Percentiles rank a stretch among this genome's conserved stretches.
Conservation (phyloP, 768 basidiomycete genomes). For the Mycena floridula region DNA sequence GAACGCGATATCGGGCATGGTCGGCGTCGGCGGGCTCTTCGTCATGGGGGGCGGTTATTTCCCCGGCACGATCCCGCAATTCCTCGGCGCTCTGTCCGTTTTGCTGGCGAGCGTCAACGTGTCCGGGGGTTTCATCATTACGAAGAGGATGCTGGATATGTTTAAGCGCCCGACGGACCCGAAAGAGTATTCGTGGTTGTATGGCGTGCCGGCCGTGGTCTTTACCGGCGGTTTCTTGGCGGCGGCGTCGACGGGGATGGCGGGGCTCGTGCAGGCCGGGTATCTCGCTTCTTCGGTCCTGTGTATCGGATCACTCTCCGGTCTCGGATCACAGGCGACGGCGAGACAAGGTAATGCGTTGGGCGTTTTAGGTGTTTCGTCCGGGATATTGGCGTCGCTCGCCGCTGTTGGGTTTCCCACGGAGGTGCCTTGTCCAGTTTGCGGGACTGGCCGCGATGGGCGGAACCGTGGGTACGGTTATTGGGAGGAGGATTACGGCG, state of each 20-base stretch:
- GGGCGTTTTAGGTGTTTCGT: slow-evolving; percentile 81
- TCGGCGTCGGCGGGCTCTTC: slow-evolving; percentile 78
- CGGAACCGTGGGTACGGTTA: slow-evolving; percentile 58
- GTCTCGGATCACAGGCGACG: slow-evolving; percentile 72
- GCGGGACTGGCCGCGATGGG: slow-evolving; percentile 73
- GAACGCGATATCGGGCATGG: slow-evolving; percentile 77
- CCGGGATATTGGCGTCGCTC: slow-evolving; percentile 76
- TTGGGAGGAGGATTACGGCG: slow-evolving; percentile 79
- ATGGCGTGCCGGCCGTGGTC: slow-evolving; percentile 70
- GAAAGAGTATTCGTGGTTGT: slow-evolving; percentile 83
- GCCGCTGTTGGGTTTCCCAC: slow-evolving; percentile 79
- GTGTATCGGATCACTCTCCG: slow-evolving; percentile 84
- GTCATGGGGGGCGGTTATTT: slow-evolving; percentile 87
- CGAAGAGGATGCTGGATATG: slow-evolving; percentile 91
- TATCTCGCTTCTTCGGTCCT: slow-evolving; percentile 83
- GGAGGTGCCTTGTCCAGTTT: slow-evolving; percentile 72
- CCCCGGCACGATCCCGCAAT: slow-evolving; percentile 77
- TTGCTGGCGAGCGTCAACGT: slow-evolving; percentile 85
- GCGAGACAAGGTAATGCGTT: slow-evolving; percentile 85
- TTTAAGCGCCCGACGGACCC: slow-evolving; percentile 86
- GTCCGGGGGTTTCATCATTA: slow-evolving; percentile 83
- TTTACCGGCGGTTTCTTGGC: slow-evolving; percentile 81
- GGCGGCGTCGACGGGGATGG: slow-evolving; percentile 80
- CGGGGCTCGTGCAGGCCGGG: slow-evolving; percentile 82
- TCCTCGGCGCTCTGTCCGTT: slow-evolving; percentile 77